Evolutionary conservation across 192 early-diverging fungal species (phyloP), one percentile per base, ranked within the genome.

Genomic region (Backusella tarrabulga): DNA sequence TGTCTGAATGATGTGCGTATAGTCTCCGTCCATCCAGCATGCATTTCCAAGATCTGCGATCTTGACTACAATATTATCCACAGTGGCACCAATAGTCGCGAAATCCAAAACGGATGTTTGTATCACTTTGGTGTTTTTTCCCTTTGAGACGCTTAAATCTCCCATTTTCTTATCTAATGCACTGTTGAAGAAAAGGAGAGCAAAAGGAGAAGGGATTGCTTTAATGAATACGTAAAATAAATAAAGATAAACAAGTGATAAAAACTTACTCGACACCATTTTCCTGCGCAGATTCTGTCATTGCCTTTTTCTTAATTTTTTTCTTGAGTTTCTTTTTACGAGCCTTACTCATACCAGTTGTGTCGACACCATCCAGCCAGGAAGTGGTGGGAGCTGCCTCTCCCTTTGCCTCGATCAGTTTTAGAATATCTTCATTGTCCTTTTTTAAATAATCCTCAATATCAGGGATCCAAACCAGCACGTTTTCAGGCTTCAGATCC

Each of bases 31-130:
- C 1, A 91, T 90, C 95, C 97, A 97, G 72, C 95, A 97, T 15
- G 96, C 95, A 82, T 98, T 98, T n/a, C 97, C 97, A 14, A 98
- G 85, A 84, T 98, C 97, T 19, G 95, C 95, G 79, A 98, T 94
- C 83, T 97, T 97, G 76, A 98, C 94, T 34, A 89, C 84, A 34
- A 94, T 86, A 73, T 77, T 40, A 63, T 79, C 68, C 21, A 79
- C 75, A 67, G n/a, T 54, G 26, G 14, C 23, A 12, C 21, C 32
- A 7, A 60, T 60, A 0, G 42, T 38, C 4, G 67, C 34, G 54
- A 68, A 69, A 44, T 76, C 75, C 26, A 76, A 35, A 14, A 50
- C 60, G 4, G 44, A 23, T 4, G 67, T 46, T 21, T 44, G 68
- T 44, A 76, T 50, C 32, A 76, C 68, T 32, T 29, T 44, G 2